Conservation (phyloP, 768 basidiomycete genomes). For the Tremella yokohamensis region DNA sequence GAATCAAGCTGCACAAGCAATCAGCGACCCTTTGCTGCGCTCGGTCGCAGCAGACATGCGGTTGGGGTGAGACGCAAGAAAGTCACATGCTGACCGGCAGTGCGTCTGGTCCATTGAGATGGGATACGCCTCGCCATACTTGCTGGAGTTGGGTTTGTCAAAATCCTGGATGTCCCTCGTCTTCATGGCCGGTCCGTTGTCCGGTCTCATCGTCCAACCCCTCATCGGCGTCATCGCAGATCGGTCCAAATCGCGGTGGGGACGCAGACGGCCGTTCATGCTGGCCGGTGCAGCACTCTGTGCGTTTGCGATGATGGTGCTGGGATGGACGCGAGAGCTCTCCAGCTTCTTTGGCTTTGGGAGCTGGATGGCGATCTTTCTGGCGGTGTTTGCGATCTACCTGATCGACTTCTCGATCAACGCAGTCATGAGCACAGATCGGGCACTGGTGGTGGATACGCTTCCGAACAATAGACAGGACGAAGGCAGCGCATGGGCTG, state of each 20-base stretch:
- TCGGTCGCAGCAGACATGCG: no score
- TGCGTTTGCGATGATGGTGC: conserved; percentile 67
- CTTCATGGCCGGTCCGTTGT: conserved; percentile 86
- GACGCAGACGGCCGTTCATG: conserved; percentile 83
- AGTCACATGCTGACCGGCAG: conserved; percentile 12
- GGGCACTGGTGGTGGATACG: conserved; percentile 83
- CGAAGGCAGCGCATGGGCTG: conserved; percentile 89
- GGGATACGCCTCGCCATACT: conserved; percentile 84
- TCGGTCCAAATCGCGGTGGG: conserved; percentile 74
- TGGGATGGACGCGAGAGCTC: conserved; percentile 75
- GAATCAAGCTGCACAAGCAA: background rate
- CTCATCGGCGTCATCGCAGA: conserved; percentile 78
- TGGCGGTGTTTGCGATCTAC: conserved; percentile 71
- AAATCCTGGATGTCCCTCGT: conserved; percentile 85
- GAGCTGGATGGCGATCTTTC: conserved; percentile 61
- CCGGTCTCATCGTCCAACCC: conserved; percentile 86
- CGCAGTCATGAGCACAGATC: conserved; percentile 81
- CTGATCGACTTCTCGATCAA: conserved; percentile 61
- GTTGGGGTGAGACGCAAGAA: no score
- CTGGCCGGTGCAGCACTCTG: conserved; percentile 65
- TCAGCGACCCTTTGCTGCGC: background rate
- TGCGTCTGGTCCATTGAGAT: conserved; percentile 88
- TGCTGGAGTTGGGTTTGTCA: conserved; percentile 79
- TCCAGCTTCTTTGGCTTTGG: conserved; percentile 55
- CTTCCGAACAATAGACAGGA: conserved; percentile 72